Conservation (phyloP, 2,329 filamentous ascomycete species). For the Dothidotthia symphoricarpi region DNA sequence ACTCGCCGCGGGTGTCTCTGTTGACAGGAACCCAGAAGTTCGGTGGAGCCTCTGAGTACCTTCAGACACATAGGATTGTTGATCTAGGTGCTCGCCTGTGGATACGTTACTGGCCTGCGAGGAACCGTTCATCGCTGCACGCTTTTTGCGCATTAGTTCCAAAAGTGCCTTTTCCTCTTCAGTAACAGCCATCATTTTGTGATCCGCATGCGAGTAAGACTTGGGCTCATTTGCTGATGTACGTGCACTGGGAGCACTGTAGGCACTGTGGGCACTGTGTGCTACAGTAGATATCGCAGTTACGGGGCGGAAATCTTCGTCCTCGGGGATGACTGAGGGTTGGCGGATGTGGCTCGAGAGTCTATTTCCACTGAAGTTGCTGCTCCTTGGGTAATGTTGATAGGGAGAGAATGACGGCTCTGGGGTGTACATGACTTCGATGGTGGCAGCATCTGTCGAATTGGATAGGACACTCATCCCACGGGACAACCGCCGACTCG, state of each 20-base stretch:
- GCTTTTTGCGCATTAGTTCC: slow-evolving; percentile 52
- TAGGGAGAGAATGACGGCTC: slow-evolving; percentile 25
- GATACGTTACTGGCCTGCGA: slow-evolving; percentile 33
- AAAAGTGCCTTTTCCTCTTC: slow-evolving; percentile 51
- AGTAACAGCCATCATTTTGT: slow-evolving; percentile 49
- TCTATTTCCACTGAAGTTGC: slow-evolving; percentile 22
- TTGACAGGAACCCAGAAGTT: slow-evolving; percentile 27
- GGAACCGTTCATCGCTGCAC: slow-evolving; percentile 46
- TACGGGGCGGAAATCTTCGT: slow-evolving; percentile 31
- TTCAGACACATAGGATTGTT: too few relatives aligned
- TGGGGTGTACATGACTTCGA: slow-evolving; percentile 43
- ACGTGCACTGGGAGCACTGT: slow-evolving; percentile 30
- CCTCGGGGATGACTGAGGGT: slow-evolving; percentile 41
- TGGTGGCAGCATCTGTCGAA: slow-evolving; percentile 39
- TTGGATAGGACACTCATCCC: slow-evolving; percentile 36
- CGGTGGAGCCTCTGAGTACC: slow-evolving; percentile 6
- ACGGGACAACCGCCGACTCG: slow-evolving; percentile 26
- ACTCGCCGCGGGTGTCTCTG: slow-evolving; percentile 23
- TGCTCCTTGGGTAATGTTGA: slow-evolving; percentile 16
- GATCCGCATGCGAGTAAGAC: slow-evolving; percentile 25
- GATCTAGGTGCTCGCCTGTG: too few relatives aligned
- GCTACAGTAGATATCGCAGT: slow-evolving; percentile 32
- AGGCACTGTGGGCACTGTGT: slow-evolving; percentile 25
- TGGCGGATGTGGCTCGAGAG: slow-evolving; percentile 36
- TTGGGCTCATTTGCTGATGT: slow-evolving; percentile 39